phyloP scores from a whole-genome alignment of 345 rosid species.

The Xanthoceras sorbifolium region DNA sequence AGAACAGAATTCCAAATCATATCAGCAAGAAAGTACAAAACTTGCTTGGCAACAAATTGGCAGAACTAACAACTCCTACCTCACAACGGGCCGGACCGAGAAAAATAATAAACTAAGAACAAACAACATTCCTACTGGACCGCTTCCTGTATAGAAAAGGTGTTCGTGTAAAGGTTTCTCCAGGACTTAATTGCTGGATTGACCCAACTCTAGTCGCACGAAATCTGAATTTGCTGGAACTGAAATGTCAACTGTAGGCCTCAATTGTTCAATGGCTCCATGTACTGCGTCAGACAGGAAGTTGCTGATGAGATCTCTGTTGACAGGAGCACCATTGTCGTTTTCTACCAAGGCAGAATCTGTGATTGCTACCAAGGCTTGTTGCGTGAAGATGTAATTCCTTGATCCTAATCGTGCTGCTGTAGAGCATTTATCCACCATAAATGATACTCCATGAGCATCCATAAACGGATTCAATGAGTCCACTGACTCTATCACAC shows the following conservation, averaged over 20 bases:
- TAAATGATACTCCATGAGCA: constrained; percentile 93
- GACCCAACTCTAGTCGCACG: constrained; percentile 90
- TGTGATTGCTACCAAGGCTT: constrained; percentile 80
- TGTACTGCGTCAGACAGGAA: constrained; percentile 87
- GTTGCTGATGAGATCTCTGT: constrained; percentile 80
- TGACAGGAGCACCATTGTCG: constrained; percentile 58
- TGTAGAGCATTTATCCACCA: constrained; percentile 95
- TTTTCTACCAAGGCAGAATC: too few relatives aligned
- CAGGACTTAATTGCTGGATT: constrained; percentile 49
- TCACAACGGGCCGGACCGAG: too few relatives aligned
- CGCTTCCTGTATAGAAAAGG: too few relatives aligned
- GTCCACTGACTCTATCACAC: constrained; percentile 90
- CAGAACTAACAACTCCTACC: too few relatives aligned
- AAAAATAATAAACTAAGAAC: too few relatives aligned
- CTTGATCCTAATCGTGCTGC: constrained; percentile 93
- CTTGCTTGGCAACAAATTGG: too few relatives aligned
- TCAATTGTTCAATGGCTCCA: constrained; percentile 72
- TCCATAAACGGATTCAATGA: constrained; percentile 96
- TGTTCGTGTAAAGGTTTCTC: background rate
- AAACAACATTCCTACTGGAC: too few relatives aligned
- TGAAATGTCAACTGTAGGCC: constrained; percentile 88
- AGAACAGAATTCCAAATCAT: too few relatives aligned
- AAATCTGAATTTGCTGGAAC: constrained; percentile 86
- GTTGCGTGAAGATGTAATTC: constrained; percentile 77
- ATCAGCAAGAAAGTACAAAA: too few relatives aligned